These are phyloP conservation scores for Termitomyces sp. DNA, from an alignment of 768 basidiomycete genomes.

Conservation along the genomic window DNA sequence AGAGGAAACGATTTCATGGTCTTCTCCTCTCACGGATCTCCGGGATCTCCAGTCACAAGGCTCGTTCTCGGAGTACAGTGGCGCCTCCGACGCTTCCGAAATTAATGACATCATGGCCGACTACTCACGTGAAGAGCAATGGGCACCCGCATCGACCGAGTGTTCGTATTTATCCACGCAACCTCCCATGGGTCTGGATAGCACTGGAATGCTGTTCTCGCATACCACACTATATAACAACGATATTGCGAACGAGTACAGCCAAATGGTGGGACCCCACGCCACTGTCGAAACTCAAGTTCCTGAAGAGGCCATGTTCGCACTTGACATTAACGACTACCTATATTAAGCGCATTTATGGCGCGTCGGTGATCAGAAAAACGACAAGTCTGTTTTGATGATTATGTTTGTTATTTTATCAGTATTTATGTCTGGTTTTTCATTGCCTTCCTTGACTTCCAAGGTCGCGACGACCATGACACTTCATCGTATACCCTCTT, in stretches of 20 bases:
- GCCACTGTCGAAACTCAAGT: slow-evolving; percentile 1
- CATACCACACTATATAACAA: background rate
- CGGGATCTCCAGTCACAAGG: background rate
- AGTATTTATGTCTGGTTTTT: background rate
- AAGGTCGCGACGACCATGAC: background rate
- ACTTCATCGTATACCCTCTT: background rate
- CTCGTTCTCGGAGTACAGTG: background rate
- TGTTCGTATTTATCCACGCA: background rate
- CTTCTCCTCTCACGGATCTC: slow-evolving; percentile 3
- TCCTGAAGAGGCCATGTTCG: slow-evolving; percentile 19
- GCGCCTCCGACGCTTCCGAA: background rate
- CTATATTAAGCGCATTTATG: slow-evolving; percentile 16
- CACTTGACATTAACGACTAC: slow-evolving; percentile 24
- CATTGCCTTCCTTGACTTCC: background rate
- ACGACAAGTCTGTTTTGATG: background rate
- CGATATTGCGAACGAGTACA: slow-evolving; percentile 3
- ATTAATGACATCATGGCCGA: background rate
- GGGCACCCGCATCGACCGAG: background rate
- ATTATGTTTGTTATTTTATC: background rate
- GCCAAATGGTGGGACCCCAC: slow-evolving; percentile 1
- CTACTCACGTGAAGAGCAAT: background rate
- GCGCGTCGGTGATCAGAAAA: background rate
- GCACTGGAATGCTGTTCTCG: slow-evolving; percentile 5
- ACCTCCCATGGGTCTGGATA: background rate
- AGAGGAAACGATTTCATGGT: slow-evolving; percentile 4